Base-by-base conservation (phyloP, 1,139 yeast genomes). In the Geotrichum armillariae region DNA sequence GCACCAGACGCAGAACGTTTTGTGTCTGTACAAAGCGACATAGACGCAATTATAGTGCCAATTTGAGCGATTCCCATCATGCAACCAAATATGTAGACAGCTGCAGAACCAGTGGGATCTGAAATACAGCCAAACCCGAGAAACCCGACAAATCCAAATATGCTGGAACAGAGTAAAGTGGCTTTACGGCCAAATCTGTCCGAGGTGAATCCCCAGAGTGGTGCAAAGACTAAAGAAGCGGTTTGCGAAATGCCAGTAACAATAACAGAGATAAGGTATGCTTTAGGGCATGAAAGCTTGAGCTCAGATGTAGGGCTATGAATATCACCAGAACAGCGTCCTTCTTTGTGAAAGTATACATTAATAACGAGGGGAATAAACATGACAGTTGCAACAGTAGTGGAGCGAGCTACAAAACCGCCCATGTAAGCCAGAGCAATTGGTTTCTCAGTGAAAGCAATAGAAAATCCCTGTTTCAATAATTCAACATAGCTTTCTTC, bases 291-390 rank as follows among this genome's bases (percentile, higher is more conserved):
- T 41, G 71, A 64, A 36, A 71, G 51, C 38, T 60, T 60, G 12
- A 58, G 46, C 16, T 56, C 60, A 8, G 58, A 55, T 5, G 41
- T 61, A 49, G 55, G 58, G 52, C 49, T 57, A 50, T 50, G 50
- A 38, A 57, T 53, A 36, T 61, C 62, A 7, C 60, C 64, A 1
- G 49, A 49, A 36, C 64, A 60, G 22, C 49, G 49, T 4, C 58
- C 60, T 25, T 54, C 47, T 21, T 53, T 55, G 34, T 73, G 71
- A 63, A 73, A 83, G 68, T 76, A 82, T 49, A 77, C 73, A 65
- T 80, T 82, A 31, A 83, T 83, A 61, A 77, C 71, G 39, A 83
- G 67, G 1, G 91, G 91, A 33, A 84, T 74, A 61, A 83, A 85
- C 9, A 82, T 75, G 0, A 87, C 70, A 9, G 80, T 76, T 2